Base-by-base conservation (phyloP, 2,329 filamentous ascomycete species). In the Pyrenophora tritici-repentis region DNA sequence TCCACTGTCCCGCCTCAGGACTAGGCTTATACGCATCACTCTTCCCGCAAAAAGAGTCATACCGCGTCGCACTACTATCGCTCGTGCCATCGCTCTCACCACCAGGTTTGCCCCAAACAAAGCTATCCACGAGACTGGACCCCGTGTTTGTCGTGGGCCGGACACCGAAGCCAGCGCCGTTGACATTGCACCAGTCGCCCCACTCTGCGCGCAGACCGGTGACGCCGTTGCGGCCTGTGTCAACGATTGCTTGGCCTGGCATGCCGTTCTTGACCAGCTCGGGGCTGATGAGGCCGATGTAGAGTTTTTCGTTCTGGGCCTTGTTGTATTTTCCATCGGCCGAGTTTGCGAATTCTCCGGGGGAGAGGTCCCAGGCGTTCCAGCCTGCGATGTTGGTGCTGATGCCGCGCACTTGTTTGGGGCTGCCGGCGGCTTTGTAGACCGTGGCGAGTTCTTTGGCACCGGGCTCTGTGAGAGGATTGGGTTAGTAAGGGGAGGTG, bases 21-120 rank as follows among this genome's bases (percentile, higher is more conserved):
- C 86, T 84, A 1, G 87, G 86, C 71, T 83, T 72, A 45, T 86
- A 76, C 2, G 84, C 71, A 62, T 83, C 81, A 0, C 74, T 61
- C 26, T 78, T 74, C 7, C 84, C 83, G 56, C 84, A 86, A 74
- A 81, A 78, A 38, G 72, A 72, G 67, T 85, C 82, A 62, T 83
- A 86, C 24, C 81, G 78, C 26, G 71, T 66, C 3, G 84, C 78
- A 16, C 47, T 51, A 2, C 64, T 52, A 47, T 76, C 67, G 29
- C 62, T 70, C 0, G 79, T 81, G 50, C 79, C 79, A 58, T 82
- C 80, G 16, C 74, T 76, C 68, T 82, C 80, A 47, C 79, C 79
- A 61, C 86, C 86, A 4, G 86, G 86, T 80, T 89, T 89, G 62
- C 88, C 76, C 86, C 86, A 89, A 52, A 88, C 86, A 58, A 88